A percentile compares a stretch with the other conserved stretches of the same genome.
phyloP scores from a whole-genome alignment of 2,329 filamentous ascomycete genomes.

The Diaporthe sp. region DNA sequence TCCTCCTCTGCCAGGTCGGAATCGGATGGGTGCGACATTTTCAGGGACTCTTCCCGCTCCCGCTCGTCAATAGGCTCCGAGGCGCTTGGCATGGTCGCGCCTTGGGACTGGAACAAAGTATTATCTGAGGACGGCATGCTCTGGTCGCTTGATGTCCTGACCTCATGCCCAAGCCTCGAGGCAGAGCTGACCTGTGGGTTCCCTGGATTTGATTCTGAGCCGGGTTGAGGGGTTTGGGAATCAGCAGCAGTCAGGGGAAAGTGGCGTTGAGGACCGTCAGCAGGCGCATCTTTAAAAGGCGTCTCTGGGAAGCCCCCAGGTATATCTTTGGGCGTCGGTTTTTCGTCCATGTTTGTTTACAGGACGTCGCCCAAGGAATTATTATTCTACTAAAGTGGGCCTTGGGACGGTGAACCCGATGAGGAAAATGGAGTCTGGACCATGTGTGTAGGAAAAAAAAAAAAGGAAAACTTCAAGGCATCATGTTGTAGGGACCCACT shows the following conservation, averaged over 20 bases:
- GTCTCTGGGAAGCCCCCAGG: slow-evolving; percentile 27
- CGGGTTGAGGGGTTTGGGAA: neutral
- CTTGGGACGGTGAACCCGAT: neutral
- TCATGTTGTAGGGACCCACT: neutral
- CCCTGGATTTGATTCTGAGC: neutral
- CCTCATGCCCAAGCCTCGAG: neutral
- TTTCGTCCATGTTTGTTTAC: slow-evolving; percentile 6
- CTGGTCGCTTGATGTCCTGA: neutral
- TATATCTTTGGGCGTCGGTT: slow-evolving; percentile 6
- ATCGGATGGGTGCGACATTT: slow-evolving; percentile 7
- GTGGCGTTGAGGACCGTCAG: neutral
- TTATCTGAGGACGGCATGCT: slow-evolving; percentile 21
- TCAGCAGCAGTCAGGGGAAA: neutral
- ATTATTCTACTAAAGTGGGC: neutral
- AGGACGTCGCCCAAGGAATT: neutral
- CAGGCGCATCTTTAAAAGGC: slow-evolving; percentile 2
- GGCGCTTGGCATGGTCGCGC: neutral
- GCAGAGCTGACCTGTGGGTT: neutral
- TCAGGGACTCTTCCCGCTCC: neutral
- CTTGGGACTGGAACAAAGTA: neutral
- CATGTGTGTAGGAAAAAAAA: slow-evolving; percentile 1
- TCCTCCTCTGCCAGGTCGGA: slow-evolving; percentile 5
- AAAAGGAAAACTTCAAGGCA: slow-evolving; percentile 1
- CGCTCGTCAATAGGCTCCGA: neutral
- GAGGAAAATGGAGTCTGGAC: neutral